Conservation (phyloP, 192 early-diverging fungal species). For the Lobosporangium transversale region DNA sequence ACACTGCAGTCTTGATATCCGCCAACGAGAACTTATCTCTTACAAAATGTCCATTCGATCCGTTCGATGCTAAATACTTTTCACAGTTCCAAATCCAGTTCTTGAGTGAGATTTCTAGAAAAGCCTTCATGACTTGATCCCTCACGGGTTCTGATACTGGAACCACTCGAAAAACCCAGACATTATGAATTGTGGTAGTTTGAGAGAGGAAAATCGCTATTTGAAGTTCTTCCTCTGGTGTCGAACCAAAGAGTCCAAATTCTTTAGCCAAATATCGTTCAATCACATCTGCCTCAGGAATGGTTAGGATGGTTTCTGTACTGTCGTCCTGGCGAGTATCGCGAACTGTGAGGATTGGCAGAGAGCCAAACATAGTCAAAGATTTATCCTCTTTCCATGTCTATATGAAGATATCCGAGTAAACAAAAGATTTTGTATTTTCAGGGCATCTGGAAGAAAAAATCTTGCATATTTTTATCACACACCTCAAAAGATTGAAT, state of each 20-base stretch:
- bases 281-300: conserved; percentile 39
- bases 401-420: neutral
- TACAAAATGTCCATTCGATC: conserved; percentile 51
- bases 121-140: conserved; percentile 4
- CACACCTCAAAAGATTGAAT: conserved; percentile 31
- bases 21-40: conserved; percentile 53
- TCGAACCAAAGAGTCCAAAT: conserved; percentile 26
- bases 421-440: neutral
- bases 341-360: conserved; percentile 54
- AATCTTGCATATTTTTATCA: too few relatives aligned
- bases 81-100: conserved; percentile 45
- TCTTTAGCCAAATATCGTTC: conserved; percentile 26
- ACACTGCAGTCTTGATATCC: conserved; percentile 50
- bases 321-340: too few relatives aligned
- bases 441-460: too few relatives aligned
- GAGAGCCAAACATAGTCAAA: conserved; percentile 54
- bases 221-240: conserved; percentile 20
- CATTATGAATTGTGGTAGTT: conserved; percentile 29
- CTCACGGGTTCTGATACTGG: conserved; percentile 7
- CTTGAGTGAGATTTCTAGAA: conserved; percentile 15
- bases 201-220: conserved; percentile 25
- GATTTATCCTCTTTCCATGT: conserved; percentile 55
- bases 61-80: conserved; percentile 35
- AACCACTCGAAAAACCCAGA: conserved; percentile 35
- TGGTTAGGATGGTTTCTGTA: neutral